Evolutionary conservation across 305 asterid species (phyloP), one percentile per base, ranked within the genome.

Genomic region (Fraxinus platypoda): DNA sequence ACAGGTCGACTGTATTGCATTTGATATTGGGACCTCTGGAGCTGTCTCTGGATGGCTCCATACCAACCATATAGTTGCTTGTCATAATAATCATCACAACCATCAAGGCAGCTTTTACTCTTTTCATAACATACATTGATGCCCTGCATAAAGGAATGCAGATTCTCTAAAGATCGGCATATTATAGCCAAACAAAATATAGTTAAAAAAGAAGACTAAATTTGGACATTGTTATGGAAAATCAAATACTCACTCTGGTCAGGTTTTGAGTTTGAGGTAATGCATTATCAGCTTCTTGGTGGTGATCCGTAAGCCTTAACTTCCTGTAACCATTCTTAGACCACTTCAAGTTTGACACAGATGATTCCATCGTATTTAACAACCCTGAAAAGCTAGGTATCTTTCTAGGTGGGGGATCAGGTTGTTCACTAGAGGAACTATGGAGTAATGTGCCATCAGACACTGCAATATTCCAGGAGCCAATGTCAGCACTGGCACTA

Each of bases 1-100:
- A 94, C 89, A 80, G 95, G 94, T 74, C 99, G 92, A 86, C 91
- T 89, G 82, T 95, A 94, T 75, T 90, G 98, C 90, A 95, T 88
- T 62, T 89, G 88, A 85, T 95, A 94, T 87, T 96, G 98, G 76
- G 98, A 93, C 87, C 99, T 93, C 88, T 94, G 99, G 74, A 94
- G 87, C 88, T 90, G 98, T 84, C 98, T 93, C 83, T 90, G 97
- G 73, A 91, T 41, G 71, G 92, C 84, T 79, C 99, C 98, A 81
- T 85, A 88, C 99, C 98, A 94, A 75, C 99, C 94, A 80, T 92
- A 84, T 59, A 93, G 82, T 59, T 91, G 97, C 83, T 93, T 95
- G 87, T 93, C 93, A 35, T 89, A 91, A 68, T 68, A 26, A 59
- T 91, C 91, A 83, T 92, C 93, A 81, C 90, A 90, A 78, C 94